phyloP scores from a whole-genome alignment of 1,284 basidiomycete genomes.

The Pterula multifida region DNA sequence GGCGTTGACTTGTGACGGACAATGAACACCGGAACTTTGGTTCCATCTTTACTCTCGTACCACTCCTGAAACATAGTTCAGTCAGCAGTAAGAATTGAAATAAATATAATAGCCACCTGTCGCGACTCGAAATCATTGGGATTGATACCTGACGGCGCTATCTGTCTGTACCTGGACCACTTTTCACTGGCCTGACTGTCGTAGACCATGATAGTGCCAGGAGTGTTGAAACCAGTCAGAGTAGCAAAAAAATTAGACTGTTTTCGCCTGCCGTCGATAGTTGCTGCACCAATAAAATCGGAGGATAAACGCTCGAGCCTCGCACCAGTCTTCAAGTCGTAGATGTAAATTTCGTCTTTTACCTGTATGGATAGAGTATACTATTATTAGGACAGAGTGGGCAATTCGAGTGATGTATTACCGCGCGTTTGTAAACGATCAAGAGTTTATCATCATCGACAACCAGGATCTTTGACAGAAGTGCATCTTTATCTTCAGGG shows the following conservation, averaged over 20 bases:
- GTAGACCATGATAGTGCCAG: conserved; percentile 56
- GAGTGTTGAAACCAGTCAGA: conserved; percentile 63
- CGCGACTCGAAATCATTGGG: conserved; percentile 62
- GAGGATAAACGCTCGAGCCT: conserved; percentile 45
- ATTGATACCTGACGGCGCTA: conserved; percentile 53
- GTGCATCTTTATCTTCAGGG: conserved; percentile 58
- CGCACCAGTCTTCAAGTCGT: conserved; percentile 43
- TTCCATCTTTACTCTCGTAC: conserved; percentile 74
- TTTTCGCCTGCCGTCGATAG: conserved; percentile 39
- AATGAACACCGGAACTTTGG: conserved; percentile 79
- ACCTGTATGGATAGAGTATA: conserved; percentile 38
- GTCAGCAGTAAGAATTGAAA: not conserved
- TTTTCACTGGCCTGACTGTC: conserved; percentile 37
- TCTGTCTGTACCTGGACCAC: conserved; percentile 50
- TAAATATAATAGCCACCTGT: conserved; percentile 52
- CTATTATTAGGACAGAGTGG: not conserved
- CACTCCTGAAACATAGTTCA: conserved; percentile 50
- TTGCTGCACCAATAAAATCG: conserved; percentile 63
- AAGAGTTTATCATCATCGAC: conserved; percentile 51
- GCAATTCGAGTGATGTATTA: conserved; percentile 19
- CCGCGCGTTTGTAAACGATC: conserved; percentile 66
- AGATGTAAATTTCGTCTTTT: conserved; percentile 74
- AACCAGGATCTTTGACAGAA: conserved; percentile 38
- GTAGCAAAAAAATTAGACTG: conserved; percentile 61
- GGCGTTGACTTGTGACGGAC: conserved; percentile 64